Evolutionary conservation across 179 eudicot species (phyloP).

Genomic region (Corrigiola litoralis): DNA sequence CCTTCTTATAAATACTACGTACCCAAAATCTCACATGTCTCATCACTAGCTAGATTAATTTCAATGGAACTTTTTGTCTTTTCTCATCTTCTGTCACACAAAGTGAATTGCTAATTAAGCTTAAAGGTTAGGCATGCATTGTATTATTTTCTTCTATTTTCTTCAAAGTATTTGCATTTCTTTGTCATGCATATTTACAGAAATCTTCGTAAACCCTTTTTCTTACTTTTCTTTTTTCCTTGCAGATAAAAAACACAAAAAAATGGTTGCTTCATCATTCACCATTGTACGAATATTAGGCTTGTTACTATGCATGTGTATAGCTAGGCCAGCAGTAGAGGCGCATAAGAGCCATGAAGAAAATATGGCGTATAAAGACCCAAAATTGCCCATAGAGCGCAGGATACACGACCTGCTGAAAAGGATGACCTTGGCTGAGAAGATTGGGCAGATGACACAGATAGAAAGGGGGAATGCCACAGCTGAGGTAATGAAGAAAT

Average conservation of each 20-base stretch:
- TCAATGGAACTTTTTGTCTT: no score
- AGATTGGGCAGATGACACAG: constrained; percentile 42
- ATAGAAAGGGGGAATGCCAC: constrained; percentile 27
- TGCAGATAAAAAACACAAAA: not conserved
- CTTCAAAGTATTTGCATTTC: no score
- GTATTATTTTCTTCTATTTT: no score
- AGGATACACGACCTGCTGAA: constrained; percentile 31
- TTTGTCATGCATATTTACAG: no score
- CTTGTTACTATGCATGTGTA: constrained; percentile 12
- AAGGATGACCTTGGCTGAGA: constrained; percentile 38
- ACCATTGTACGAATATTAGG: not conserved
- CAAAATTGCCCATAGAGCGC: constrained; percentile 12
- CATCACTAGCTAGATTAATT: no score
- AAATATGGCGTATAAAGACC: constrained; percentile 22
- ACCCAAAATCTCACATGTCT: no score
- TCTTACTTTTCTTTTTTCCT: not conserved
- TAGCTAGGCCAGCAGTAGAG: not conserved
- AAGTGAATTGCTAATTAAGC: no score
- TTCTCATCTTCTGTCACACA: no score
- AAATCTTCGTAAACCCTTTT: no score
- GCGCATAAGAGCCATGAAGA: not conserved
- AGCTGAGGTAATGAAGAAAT: constrained; percentile 26
- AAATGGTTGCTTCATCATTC: constrained; percentile 3
- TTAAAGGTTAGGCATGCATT: no score
- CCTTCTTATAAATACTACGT: no score